phyloP scores from a whole-genome alignment of 75 land plant genomes.

The Cryptomeria japonica region DNA sequence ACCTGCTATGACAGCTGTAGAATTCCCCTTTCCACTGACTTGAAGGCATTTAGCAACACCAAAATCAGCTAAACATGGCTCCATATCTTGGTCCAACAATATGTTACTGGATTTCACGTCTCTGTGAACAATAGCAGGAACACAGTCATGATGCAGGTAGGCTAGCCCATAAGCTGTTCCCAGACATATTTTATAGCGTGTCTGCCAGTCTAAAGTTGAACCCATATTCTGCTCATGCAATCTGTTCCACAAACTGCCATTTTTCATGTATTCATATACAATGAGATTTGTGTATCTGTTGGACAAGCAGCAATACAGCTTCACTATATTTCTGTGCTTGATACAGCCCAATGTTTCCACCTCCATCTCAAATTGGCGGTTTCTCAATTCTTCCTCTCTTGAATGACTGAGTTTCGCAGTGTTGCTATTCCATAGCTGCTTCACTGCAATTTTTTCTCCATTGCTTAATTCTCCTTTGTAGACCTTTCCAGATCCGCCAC shows the following conservation, averaged over 20 bases:
- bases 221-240: slow-evolving; percentile 34
- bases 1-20: slow-evolving; percentile 42
- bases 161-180: slow-evolving; percentile 65
- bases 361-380: slow-evolving; percentile 48
- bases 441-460: slow-evolving; percentile 66
- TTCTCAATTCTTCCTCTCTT: neutral
- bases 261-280: slow-evolving; percentile 63
- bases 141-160: slow-evolving; percentile 70
- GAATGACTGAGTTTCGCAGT: neutral
- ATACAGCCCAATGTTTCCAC: slow-evolving; percentile 64
- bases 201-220: slow-evolving; percentile 34
- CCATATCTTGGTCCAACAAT: slow-evolving; percentile 43
- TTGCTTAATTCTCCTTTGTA: slow-evolving; percentile 42
- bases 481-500: slow-evolving; percentile 75
- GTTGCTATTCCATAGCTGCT: slow-evolving; percentile 51
- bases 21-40: slow-evolving; percentile 10
- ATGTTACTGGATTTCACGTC: slow-evolving; percentile 81
- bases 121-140: slow-evolving; percentile 58
- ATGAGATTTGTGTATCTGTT: slow-evolving; percentile 52
- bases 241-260: slow-evolving; percentile 67
- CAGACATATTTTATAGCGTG: slow-evolving; percentile 44
- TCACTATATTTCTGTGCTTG: slow-evolving; percentile 76
- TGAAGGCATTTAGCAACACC: slow-evolving; percentile 60
- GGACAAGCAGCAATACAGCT: slow-evolving; percentile 60
- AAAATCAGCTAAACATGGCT: slow-evolving; percentile 69